Evolutionary conservation across 1,139 yeast genomes (phyloP).

Genomic region (Saccharomycopsis phalli): DNA sequence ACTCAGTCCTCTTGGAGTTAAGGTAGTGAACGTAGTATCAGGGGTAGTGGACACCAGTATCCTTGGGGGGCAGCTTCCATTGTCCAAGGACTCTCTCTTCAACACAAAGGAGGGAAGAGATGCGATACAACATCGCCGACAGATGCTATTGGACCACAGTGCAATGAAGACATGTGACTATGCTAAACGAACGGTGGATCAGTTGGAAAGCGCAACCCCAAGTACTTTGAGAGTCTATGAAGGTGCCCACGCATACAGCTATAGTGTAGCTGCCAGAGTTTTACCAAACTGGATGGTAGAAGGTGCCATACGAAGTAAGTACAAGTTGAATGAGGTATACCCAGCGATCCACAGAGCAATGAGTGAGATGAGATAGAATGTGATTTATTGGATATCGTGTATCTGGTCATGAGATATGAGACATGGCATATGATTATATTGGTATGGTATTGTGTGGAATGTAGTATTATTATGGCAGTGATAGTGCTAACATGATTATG

Average conservation of each 20-base stretch:
- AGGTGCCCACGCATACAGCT: conserved; percentile 21
- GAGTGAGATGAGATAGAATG: no score
- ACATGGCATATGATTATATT: no score
- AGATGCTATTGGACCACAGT: conserved; percentile 33
- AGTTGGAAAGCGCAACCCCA: conserved; percentile 21
- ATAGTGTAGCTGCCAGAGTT: not conserved
- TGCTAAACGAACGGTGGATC: conserved; percentile 22
- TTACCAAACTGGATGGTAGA: conserved; percentile 2
- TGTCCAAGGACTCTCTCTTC: conserved; percentile 42
- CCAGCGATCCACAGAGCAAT: conserved; percentile 1
- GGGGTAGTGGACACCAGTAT: conserved; percentile 49
- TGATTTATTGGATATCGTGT: no score
- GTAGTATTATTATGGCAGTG: no score
- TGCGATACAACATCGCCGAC: conserved; percentile 36
- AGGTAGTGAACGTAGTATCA: conserved; percentile 52
- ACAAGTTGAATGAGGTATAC: not conserved
- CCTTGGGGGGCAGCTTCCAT: conserved; percentile 33
- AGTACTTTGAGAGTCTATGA: conserved; percentile 23
- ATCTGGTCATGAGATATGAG: no score
- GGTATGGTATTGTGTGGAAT: no score
- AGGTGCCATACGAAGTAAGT: not conserved
- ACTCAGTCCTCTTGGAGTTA: conserved; percentile 53
- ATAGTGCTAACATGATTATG: no score
- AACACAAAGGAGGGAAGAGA: conserved; percentile 33
- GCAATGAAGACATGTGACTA: conserved; percentile 24